These are phyloP conservation scores for Cryoendolithus antarcticus DNA, from an alignment of 2,329 filamentous ascomycete genomes.

Conservation along the genomic window DNA sequence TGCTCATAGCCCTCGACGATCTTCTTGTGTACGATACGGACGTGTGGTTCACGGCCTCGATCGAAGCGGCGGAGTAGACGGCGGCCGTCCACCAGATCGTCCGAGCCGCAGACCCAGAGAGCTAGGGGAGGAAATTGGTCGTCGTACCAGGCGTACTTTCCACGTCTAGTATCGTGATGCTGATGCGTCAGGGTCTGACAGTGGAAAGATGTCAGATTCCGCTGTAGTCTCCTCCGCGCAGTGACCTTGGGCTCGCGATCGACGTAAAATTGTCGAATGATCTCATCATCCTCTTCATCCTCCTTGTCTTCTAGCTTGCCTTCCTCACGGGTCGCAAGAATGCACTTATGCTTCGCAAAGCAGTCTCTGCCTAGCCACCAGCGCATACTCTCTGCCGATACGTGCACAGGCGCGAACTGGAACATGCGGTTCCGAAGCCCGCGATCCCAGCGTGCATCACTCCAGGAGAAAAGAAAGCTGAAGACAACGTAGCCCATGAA, in stretches of 20 bases:
- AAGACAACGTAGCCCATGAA: constrained; percentile 81
- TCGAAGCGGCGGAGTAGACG: constrained; percentile 63
- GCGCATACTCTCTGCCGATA: constrained; percentile 78
- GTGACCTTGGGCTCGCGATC: constrained; percentile 17
- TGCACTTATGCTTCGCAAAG: constrained; percentile 76
- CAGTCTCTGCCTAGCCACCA: constrained; percentile 91
- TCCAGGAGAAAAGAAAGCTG: constrained; percentile 80
- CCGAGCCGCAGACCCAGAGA: constrained; percentile 73
- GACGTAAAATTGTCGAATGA: constrained; percentile 24
- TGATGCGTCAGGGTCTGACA: constrained; percentile 17
- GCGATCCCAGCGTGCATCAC: constrained; percentile 71
- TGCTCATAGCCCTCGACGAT: constrained; percentile 84
- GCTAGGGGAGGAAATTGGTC: constrained; percentile 68
- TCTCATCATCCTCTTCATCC: constrained; percentile 30
- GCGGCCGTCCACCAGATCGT: constrained; percentile 72
- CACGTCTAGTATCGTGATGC: constrained; percentile 21
- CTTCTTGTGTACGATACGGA: constrained; percentile 67
- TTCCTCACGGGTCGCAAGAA: constrained; percentile 65
- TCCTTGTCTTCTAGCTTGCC: constrained; percentile 47
- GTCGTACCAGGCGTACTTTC: constrained; percentile 64
- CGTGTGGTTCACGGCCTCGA: constrained; percentile 66
- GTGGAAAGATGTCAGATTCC: constrained; percentile 20
- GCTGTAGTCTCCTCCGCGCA: constrained; percentile 15
- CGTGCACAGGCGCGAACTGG: constrained; percentile 83
- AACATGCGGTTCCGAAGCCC: constrained; percentile 72